Evolutionary conservation across 352 stramenopile species (phyloP), one percentile per base, ranked within the genome.

Genomic region (Paralagenidium karlingii): DNA sequence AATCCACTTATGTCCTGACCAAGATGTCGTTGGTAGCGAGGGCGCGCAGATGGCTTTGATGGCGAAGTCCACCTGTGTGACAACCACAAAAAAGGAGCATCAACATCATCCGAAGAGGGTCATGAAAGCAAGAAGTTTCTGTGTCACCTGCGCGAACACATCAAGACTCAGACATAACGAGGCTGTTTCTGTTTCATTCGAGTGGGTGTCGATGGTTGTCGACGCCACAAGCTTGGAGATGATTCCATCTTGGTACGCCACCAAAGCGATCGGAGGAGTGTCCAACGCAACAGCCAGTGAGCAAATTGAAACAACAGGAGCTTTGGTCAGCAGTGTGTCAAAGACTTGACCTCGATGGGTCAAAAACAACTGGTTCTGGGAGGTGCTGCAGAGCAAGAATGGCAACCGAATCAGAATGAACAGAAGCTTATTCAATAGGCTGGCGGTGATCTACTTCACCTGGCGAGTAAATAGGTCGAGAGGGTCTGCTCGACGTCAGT

Each of bases 401-500:
- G n/a, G n/a, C n/a, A n/a, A n/a, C n/a, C n/a, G n/a, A n/a, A n/a
- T n/a, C n/a, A n/a, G n/a, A n/a, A n/a, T n/a, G n/a, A n/a, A n/a
- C n/a, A n/a, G n/a, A n/a, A n/a, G n/a, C n/a, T n/a, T n/a, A n/a
- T n/a, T n/a, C n/a, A n/a, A n/a, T n/a, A n/a, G n/a, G n/a, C n/a
- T n/a, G n/a, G n/a, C n/a, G n/a, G n/a, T n/a, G n/a, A n/a, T n/a
- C n/a, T n/a, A n/a, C n/a, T n/a, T n/a, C n/a, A n/a, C n/a, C n/a
- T n/a, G n/a, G 75, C 49, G 12, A 80, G 40, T 34, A 60, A 42
- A 33, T 80, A 80, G 20, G 57, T 62, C 26, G 67, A 73, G 24
- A 65, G 53, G 38, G 65, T 76, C 13, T 58, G 54, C 47, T 80
- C 63, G 21, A 68, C 46, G 18, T 80, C 67, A 29, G 63, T 42